A percentile compares a stretch with the other conserved stretches of the same genome.
phyloP scores from a whole-genome alignment of 2,329 filamentous ascomycete species.

The Beauveria australis region DNA sequence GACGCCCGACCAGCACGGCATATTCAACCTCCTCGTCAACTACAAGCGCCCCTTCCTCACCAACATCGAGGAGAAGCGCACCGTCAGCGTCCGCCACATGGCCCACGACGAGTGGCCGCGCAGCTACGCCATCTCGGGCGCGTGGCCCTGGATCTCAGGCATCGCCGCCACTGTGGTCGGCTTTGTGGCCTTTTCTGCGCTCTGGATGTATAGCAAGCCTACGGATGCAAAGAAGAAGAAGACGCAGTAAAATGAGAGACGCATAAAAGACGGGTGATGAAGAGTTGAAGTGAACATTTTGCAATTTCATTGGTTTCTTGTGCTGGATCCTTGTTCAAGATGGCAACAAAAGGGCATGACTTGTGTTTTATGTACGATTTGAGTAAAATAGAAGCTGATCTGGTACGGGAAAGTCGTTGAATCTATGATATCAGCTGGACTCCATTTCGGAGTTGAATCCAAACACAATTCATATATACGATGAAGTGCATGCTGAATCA shows the following conservation, averaged over 20 bases:
- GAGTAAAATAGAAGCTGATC: background rate
- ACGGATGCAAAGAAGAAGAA: constrained; percentile 34
- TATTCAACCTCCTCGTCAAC: constrained; percentile 97
- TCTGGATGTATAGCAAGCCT: constrained; percentile 73
- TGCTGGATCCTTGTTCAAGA: background rate
- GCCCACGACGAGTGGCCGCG: constrained; percentile 95
- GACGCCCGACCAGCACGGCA: constrained; percentile 93
- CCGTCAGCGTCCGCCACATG: constrained; percentile 91
- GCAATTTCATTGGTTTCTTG: background rate
- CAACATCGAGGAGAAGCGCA: constrained; percentile 85
- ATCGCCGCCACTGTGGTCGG: constrained; percentile 76
- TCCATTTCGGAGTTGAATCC: background rate
- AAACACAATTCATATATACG: background rate
- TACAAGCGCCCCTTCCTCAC: constrained; percentile 93
- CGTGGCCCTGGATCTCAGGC: constrained; percentile 91
- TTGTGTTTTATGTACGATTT: constrained; percentile 5
- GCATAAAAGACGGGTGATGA: background rate
- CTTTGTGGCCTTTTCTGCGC: constrained; percentile 73
- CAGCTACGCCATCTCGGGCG: constrained; percentile 80
- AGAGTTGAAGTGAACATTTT: constrained; percentile 12
- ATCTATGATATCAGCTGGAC: background rate
- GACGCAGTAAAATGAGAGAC: constrained; percentile 28
- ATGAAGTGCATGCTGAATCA: background rate
- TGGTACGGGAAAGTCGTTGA: background rate
- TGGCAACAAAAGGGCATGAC: background rate